Evolutionary conservation across 2,329 filamentous ascomycete species (phyloP).

Genomic region (Talaromyces sp.): DNA sequence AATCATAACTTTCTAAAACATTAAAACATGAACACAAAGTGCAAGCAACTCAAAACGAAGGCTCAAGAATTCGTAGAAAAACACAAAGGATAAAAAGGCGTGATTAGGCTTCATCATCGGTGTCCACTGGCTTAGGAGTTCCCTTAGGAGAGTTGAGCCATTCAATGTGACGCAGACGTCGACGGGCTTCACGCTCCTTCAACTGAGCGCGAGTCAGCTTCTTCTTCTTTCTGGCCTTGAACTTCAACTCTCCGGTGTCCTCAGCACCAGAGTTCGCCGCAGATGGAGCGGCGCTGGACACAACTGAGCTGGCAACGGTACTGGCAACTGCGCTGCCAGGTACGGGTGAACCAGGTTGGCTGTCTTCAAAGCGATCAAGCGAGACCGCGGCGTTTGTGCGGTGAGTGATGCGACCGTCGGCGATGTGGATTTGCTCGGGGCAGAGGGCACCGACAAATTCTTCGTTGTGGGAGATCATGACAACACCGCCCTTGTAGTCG

Average conservation of each 20-base stretch:
- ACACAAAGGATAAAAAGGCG: neutral
- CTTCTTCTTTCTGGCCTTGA: conserved; percentile 88
- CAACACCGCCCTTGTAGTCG: conserved; percentile 95
- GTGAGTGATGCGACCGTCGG: conserved; percentile 78
- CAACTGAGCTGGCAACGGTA: conserved; percentile 53
- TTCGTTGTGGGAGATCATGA: conserved; percentile 99
- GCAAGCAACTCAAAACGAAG: no score
- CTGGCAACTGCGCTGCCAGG: conserved; percentile 20
- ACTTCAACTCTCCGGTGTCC: conserved; percentile 75
- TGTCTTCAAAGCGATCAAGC: conserved; percentile 83
- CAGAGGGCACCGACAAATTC: conserved; percentile 96
- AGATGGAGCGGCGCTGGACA: conserved; percentile 53
- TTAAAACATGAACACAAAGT: conserved; percentile 2
- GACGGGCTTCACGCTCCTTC: conserved; percentile 86
- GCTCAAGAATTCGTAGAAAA: neutral
- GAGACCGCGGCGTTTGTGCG: conserved; percentile 70
- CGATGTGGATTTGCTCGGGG: conserved; percentile 93
- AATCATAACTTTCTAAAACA: conserved; percentile 1
- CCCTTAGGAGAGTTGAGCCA: conserved; percentile 81
- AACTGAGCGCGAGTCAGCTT: conserved; percentile 96
- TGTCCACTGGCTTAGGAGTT: conserved; percentile 69
- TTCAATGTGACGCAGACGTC: conserved; percentile 75
- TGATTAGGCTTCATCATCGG: conserved; percentile 60
- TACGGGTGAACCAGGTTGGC: conserved; percentile 49
- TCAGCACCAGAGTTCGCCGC: conserved; percentile 73